Percentiles rank a stretch among this genome's conserved stretches.
Evolutionary conservation across 202 grass and related monocot genomes (phyloP).

Genomic region (Panicum hallii): DNA sequence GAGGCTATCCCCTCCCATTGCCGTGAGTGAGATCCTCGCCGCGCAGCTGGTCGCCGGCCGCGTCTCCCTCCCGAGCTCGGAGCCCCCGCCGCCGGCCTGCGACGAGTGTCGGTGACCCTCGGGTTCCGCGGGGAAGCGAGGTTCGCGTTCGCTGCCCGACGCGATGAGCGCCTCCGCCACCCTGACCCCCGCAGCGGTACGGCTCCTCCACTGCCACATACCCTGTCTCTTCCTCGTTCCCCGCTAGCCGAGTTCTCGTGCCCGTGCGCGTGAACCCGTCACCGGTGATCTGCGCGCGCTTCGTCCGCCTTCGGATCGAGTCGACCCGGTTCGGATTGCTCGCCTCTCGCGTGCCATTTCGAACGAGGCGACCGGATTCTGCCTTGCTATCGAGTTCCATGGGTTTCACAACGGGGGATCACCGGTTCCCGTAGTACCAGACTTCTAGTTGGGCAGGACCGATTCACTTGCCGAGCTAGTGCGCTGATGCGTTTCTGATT

Average conservation of each 20-base stretch:
- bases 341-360: too few relatives aligned
- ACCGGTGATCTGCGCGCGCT: not conserved
- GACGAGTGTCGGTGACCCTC: not conserved
- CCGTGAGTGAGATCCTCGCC: not conserved
- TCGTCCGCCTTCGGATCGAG: not conserved
- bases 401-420: not conserved
- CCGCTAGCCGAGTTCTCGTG: not conserved
- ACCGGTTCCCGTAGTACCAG: not conserved
- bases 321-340: not conserved
- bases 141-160: not conserved
- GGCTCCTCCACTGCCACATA: not conserved
- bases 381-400: not conserved
- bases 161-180: slow-evolving; percentile 40
- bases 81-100: not conserved
- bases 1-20: not conserved
- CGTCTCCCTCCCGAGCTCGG: not conserved
- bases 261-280: not conserved
- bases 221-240: not conserved
- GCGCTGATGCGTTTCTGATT: not conserved
- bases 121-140: not conserved
- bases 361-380: not conserved
- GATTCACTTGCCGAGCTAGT: not conserved
- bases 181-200: slow-evolving; percentile 34
- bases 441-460: too few relatives aligned
- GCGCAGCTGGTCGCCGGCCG: not conserved